Percentiles rank a stretch among this genome's conserved stretches.
phyloP scores from a whole-genome alignment of 176 grass and related monocot genomes.

The Cenchrus purpureus region DNA sequence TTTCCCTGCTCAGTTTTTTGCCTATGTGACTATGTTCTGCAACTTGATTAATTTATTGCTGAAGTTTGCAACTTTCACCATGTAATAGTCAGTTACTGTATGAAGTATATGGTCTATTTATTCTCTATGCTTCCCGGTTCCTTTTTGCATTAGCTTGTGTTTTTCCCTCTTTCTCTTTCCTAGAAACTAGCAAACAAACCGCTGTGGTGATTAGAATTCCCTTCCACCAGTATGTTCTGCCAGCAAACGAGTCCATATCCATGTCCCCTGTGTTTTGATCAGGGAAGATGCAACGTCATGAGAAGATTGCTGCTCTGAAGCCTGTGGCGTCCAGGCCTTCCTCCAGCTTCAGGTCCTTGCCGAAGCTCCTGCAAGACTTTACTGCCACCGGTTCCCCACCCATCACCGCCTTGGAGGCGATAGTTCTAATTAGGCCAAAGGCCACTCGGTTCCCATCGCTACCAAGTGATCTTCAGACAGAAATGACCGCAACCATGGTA shows the following conservation, averaged over 20 bases:
- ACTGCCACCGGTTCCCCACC: slow-evolving; percentile 18
- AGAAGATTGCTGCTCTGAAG: slow-evolving; percentile 54
- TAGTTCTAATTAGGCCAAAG: slow-evolving; percentile 51
- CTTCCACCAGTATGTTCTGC: neutral
- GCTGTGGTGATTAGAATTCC: neutral
- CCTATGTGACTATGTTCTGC: slow-evolving; percentile 4
- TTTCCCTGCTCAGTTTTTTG: slow-evolving; percentile 13
- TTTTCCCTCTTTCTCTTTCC: neutral
- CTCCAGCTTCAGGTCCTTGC: slow-evolving; percentile 24
- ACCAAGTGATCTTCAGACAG: slow-evolving; percentile 7
- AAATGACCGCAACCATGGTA: slow-evolving; percentile 36
- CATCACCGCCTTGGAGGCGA: slow-evolving; percentile 10
- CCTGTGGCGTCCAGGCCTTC: slow-evolving; percentile 61
- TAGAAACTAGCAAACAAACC: neutral
- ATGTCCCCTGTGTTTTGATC: neutral
- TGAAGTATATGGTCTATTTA: neutral
- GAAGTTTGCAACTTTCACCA: neutral
- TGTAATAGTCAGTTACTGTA: neutral
- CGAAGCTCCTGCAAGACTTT: slow-evolving; percentile 39
- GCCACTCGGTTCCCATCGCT: slow-evolving; percentile 25
- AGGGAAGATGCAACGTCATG: slow-evolving; percentile 46
- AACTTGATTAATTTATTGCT: neutral
- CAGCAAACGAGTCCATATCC: neutral
- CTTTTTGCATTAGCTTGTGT: neutral
- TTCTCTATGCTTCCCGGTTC: neutral